Evolutionary conservation across 148 eudicot genomes (phyloP).

Genomic region (Dysphania ambrosioides): DNA sequence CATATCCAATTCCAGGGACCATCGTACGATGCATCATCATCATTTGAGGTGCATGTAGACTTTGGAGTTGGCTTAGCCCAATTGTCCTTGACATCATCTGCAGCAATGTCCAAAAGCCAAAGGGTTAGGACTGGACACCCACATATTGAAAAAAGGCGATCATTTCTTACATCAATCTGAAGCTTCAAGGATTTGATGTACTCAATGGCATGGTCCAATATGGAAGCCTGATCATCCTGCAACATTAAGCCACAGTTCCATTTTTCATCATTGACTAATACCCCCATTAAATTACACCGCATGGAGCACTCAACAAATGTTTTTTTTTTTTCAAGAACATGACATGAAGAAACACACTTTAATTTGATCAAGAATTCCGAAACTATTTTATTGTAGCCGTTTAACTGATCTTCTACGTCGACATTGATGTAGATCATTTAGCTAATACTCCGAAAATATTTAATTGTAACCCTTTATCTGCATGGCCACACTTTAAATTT

Average conservation of each 20-base stretch:
- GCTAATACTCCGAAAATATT: no score
- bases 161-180: conserved; percentile 12
- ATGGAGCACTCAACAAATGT: no score
- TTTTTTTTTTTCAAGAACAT: no score
- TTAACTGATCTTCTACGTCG: no score
- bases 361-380: no score
- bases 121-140: not conserved
- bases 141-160: no score
- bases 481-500: no score
- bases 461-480: no score
- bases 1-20: not conserved
- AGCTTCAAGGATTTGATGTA: conserved; percentile 20
- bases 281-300: no score
- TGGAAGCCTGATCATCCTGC: conserved; percentile 22
- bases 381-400: no score
- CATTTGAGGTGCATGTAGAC: not conserved
- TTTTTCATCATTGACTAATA: not conserved
- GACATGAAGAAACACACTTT: no score
- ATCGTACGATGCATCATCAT: not conserved
- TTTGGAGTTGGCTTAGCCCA: not conserved
- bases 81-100: conserved; percentile 16
- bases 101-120: not conserved
- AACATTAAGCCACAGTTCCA: not conserved
- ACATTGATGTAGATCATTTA: no score
- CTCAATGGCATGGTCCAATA: conserved; percentile 12